Percentiles rank a stretch among this genome's conserved stretches.
Evolutionary conservation across 164 flowering plant species (phyloP).

Genomic region (Liriodendron chinense): DNA sequence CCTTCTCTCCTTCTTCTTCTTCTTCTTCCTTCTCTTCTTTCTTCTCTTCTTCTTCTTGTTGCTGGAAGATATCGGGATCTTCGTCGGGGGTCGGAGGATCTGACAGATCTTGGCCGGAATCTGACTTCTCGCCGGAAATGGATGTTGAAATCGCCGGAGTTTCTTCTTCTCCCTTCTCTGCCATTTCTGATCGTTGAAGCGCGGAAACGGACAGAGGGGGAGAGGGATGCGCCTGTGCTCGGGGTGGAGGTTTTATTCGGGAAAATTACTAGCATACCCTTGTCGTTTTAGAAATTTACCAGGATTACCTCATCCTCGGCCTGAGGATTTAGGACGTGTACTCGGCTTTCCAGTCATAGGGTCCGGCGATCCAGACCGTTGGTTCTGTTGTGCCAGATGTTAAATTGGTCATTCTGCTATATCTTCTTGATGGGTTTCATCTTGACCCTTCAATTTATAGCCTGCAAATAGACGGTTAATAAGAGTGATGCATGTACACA

Average conservation of each 20-base stretch:
- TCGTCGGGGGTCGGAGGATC: not conserved
- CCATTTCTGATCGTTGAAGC: not conserved
- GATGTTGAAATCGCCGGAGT: not conserved
- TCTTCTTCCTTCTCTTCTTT: not conserved
- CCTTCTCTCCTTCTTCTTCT: not conserved
- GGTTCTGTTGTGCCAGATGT: no score
- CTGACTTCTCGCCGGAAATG: not conserved
- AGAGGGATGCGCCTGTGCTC: no score
- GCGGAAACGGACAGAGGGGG: not conserved
- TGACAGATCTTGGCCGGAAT: not conserved
- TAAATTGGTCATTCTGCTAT: no score
- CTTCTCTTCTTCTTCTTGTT: not conserved
- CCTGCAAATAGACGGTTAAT: no score
- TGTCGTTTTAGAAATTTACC: not conserved
- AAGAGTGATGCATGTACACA: no score
- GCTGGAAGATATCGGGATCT: not conserved
- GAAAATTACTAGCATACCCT: not conserved
- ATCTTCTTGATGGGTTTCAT: no score
- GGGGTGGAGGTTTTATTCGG: not conserved
- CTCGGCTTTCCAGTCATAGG: no score
- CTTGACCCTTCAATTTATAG: no score
- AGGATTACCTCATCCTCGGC: no score
- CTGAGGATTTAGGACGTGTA: no score
- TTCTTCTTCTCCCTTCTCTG: not conserved
- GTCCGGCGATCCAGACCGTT: no score